Evolutionary conservation across 2,329 filamentous ascomycete genomes (phyloP), one percentile per base, ranked within the genome.

Genomic region (Penicillium sp.): DNA sequence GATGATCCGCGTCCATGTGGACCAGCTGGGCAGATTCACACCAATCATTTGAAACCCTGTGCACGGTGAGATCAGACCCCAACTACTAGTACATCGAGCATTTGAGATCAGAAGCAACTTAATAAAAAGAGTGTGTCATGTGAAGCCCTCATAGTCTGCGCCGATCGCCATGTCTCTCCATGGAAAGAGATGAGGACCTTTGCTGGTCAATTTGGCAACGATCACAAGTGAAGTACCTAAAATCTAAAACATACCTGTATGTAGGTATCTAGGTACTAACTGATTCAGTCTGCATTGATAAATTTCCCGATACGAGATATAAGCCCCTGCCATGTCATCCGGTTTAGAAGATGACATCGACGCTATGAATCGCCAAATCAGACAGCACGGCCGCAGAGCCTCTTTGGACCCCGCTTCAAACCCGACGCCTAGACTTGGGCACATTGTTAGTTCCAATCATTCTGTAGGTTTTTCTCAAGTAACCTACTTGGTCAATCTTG

Each of bases 1-100:
- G 29, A 40, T 44, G 51, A 54, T 54, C 46, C 39, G 46, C 51
- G 19, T 18, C 51, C 39, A 50, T 54, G 51, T 50, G 51, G 51
- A 50, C 50, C 43, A 23, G 3, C 23, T 23, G 23, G 23, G 23
- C 23, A n/a, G 18, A 10, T 26, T 3, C 23, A 10, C 9, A 18
- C 51, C 51, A 50, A 54, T 54, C 39, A 54, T n/a, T 26, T 16
- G 4, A 2, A 11, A 10, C 13, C 9, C 27, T 19, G 14, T 38
- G 14, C 18, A 23, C 13, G 18, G 13, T 26, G 34, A 40, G 46
- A 32, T 44, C 32, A 23, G 36, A 34, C 27, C 38, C 39, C 29
- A n/a, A 27, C 27, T 26, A 32, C 41, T 47, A 34, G 16, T 9
- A 3, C 18, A 32, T 46, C 26, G 19, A 16, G 7, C 7, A 32